Base-by-base conservation (phyloP, 169 alveolate species). In the Eimeria sp. region DNA sequence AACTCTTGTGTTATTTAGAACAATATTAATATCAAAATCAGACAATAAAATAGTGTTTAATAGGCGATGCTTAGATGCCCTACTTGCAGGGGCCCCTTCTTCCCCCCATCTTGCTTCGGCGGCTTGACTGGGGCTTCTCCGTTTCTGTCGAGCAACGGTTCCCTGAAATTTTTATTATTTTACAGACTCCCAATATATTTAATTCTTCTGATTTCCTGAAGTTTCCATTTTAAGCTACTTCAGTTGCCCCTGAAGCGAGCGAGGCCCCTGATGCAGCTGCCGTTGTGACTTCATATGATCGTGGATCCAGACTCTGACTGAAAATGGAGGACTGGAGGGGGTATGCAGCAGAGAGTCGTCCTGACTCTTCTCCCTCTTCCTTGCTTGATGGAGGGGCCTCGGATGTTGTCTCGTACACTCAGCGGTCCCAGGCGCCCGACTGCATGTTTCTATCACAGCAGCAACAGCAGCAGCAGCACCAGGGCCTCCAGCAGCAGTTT, bases 261-360 rank as follows among this genome's bases (percentile, higher is more conserved):
- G 30, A 9, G 77, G 46, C 72, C 14, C 46, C 49, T n/a, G 46
- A 30, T n/a, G 49, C 40, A n/a, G 40, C 77, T 11, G 4, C 40
- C 37, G 18, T 18, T 76, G 54, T 40, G 2, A 46, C 1, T 72
- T 72, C 52, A 76, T 18, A 46, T 6, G 27, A 33, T 80, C 27
- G 64, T 11, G 30, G 33, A 33, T 11, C 14, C 8, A 80, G 56
- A 13, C 49, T 80, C 66, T 80, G 89, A n/a, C 64, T 30, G 85
- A 76, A 76, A 46, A 85, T 85, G 91, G 91, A 85, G 74, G 91
- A 85, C n/a, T 85, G 91, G 91, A 40, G 91, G 56, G 91, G 91
- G 14, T 85, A 85, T 43, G 56, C 91, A 16, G 78, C 91, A 20
- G 91, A 85, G 74, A 68, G 77, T 18, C 91, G 91, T 43, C 58